phyloP scores from a whole-genome alignment of 2,329 filamentous ascomycete species.

The Raffaelea arxii region DNA sequence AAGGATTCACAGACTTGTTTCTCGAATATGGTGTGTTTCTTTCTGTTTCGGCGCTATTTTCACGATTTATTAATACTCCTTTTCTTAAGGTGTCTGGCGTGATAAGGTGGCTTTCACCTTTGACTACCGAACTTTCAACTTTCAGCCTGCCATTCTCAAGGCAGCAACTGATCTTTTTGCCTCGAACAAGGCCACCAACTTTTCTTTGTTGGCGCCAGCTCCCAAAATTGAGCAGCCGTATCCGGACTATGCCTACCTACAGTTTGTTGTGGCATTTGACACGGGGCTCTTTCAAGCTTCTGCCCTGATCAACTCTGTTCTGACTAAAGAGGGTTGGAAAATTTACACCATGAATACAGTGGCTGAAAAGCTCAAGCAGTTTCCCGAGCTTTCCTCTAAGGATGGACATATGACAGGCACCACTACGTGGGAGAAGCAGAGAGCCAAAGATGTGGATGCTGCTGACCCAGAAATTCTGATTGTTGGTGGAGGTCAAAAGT shows the following conservation, averaged over 20 bases:
- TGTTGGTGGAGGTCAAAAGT: slow-evolving; percentile 17
- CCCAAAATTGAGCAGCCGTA: slow-evolving; percentile 16
- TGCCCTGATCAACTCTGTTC: slow-evolving; percentile 20
- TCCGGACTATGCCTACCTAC: slow-evolving; percentile 15
- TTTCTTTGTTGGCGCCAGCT: slow-evolving; percentile 15
- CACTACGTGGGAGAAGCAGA: slow-evolving; percentile 21
- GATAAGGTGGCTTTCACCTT: slow-evolving; percentile 25
- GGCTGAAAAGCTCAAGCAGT: slow-evolving; percentile 17
- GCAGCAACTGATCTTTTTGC: slow-evolving; percentile 22
- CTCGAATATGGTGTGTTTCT: slow-evolving; percentile 15
- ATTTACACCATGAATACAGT: slow-evolving; percentile 24
- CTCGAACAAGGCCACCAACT: slow-evolving; percentile 17
- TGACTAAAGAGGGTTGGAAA: slow-evolving; percentile 22
- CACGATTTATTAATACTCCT: no score
- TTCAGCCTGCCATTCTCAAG: slow-evolving; percentile 18
- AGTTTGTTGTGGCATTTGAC: slow-evolving; percentile 11
- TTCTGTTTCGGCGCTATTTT: no score
- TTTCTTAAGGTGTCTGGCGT: slow-evolving; percentile 22
- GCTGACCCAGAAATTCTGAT: slow-evolving; percentile 7
- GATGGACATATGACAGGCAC: slow-evolving; percentile 23
- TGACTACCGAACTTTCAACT: slow-evolving; percentile 25
- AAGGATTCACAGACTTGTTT: slow-evolving; percentile 18
- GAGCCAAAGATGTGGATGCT: slow-evolving; percentile 14
- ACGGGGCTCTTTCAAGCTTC: slow-evolving; percentile 12
- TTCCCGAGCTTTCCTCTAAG: neutral